Conservation (phyloP, 441 rosid species). For the Syzygium malaccense region DNA sequence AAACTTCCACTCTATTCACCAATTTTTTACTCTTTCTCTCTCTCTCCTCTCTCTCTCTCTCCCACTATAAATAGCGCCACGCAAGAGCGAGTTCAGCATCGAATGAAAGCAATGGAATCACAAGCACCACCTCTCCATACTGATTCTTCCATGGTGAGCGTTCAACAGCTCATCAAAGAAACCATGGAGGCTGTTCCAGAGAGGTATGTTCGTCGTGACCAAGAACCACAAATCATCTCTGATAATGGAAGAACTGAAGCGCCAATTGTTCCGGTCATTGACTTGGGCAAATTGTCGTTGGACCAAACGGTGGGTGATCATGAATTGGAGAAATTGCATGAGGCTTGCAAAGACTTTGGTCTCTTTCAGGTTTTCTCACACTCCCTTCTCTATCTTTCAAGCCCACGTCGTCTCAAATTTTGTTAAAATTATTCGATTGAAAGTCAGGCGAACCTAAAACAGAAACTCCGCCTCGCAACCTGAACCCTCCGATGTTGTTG, state of each 20-base stretch:
- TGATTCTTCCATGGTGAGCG: neutral
- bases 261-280: constrained; percentile 1
- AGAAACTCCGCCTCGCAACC: neutral
- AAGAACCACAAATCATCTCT: neutral
- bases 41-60: no score
- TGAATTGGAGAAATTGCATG: constrained; percentile 33
- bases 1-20: neutral
- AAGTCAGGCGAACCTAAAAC: neutral
- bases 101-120: neutral
- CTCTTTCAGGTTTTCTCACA: constrained; percentile 31
- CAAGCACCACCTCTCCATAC: neutral
- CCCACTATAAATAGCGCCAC: neutral
- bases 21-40: neutral
- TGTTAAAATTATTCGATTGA: neutral
- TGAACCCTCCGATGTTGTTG: neutral
- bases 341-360: constrained; percentile 40
- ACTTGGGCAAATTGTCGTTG: constrained; percentile 7
- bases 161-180: neutral
- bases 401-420: neutral
- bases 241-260: neutral
- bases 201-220: neutral
- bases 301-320: neutral
- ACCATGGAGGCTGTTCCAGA: neutral
- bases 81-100: neutral
- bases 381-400: neutral